Evolutionary conservation across 192 early-diverging fungal genomes (phyloP).

Genomic region (Backusella mclennaniae): DNA sequence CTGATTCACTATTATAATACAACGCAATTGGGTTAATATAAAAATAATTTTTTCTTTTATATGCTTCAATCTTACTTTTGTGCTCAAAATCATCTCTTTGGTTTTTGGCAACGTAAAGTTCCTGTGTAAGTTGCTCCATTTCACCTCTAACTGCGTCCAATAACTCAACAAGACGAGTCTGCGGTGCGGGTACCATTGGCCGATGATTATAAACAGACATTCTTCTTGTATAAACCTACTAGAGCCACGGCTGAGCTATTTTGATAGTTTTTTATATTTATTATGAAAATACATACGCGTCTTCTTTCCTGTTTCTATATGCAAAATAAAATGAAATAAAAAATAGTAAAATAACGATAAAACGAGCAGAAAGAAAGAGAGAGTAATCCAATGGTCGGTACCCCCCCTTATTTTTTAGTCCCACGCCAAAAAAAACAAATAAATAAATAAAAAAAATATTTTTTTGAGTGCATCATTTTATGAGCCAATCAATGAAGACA

Average conservation of each 20-base stretch:
- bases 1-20: slow-evolving; percentile 46
- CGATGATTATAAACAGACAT: slow-evolving; percentile 73
- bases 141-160: slow-evolving; percentile 81
- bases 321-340: not conserved
- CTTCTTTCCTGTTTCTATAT: not conserved
- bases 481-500: not conserved
- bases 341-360: not conserved
- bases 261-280: not conserved
- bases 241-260: not conserved
- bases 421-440: not conserved
- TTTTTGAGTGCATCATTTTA: not conserved
- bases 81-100: slow-evolving; percentile 89
- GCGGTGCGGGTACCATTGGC: slow-evolving; percentile 69
- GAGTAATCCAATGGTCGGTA: not conserved
- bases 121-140: slow-evolving; percentile 76
- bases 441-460: not conserved
- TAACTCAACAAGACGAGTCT: slow-evolving; percentile 69
- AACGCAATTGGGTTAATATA: not conserved
- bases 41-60: not conserved
- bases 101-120: slow-evolving; percentile 64
- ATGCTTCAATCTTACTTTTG: slow-evolving; percentile 58
- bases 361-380: not conserved
- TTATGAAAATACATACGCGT: not conserved
- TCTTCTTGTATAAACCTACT: not conserved
- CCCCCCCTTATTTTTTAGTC: not conserved